These are phyloP conservation scores for Blastocystis sp. DNA, from an alignment of 352 stramenopile species.

Conservation along the genomic window DNA sequence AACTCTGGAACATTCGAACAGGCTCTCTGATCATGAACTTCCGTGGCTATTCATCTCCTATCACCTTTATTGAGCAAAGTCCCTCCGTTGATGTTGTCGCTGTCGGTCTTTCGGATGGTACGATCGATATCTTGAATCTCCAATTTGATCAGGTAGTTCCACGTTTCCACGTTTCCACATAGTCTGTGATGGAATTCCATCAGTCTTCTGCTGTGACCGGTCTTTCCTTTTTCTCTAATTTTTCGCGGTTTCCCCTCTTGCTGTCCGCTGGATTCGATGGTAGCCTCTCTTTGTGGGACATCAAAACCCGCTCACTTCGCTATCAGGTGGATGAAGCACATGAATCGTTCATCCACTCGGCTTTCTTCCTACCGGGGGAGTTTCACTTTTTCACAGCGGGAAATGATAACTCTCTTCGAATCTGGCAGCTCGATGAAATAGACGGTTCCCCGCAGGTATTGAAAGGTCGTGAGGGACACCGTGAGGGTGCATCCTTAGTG, in stretches of 20 bases:
- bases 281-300: conserved; percentile 37
- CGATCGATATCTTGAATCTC: conserved; percentile 75
- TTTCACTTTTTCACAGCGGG: not conserved
- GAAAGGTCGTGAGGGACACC: conserved; percentile 65
- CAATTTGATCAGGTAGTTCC: conserved; percentile 69
- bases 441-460: conserved; percentile 63
- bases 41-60: conserved; percentile 63
- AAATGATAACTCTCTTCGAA: conserved; percentile 74
- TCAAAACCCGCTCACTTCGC: not conserved
- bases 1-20: conserved; percentile 79
- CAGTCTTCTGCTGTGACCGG: conserved; percentile 12
- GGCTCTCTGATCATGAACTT: conserved; percentile 78
- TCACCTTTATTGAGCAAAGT: conserved; percentile 74
- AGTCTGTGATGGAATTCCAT: conserved; percentile 37
- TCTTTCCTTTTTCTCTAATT: conserved; percentile 73
- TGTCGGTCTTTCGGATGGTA: conserved; percentile 73
- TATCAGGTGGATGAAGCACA: conserved; percentile 17
- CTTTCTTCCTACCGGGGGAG: not conserved
- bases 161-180: not conserved
- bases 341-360: not conserved
- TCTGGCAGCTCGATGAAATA: conserved; percentile 79
- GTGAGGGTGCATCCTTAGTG: conserved; percentile 73
- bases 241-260: conserved; percentile 75
- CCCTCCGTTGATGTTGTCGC: conserved; percentile 75
- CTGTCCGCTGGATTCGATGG: conserved; percentile 68